Evolutionary conservation across 2,329 filamentous ascomycete species (phyloP), one percentile per base, ranked within the genome.

Genomic region (Teratosphaeria nubilosa): DNA sequence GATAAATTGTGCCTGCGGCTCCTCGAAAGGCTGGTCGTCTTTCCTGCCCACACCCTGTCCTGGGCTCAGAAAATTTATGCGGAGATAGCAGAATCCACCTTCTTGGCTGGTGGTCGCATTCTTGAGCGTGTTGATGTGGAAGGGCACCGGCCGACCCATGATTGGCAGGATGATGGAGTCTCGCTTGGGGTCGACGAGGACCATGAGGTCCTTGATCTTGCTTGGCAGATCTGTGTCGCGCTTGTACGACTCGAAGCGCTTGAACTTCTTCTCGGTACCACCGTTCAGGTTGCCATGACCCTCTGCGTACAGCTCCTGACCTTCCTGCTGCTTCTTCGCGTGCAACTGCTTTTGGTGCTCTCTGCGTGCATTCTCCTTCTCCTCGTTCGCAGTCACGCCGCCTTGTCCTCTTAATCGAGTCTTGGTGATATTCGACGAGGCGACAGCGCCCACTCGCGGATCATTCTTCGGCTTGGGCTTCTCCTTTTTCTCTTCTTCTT

Each of bases 211-310:
- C 72, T 88, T 87, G 64, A 95, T 85, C 69, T 85, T 86, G 14
- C 82, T 71, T 1, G 94, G 94, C 56, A 99, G 85, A 73, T 97
- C 92, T 66, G 95, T 96, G 73, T 97, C 94, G 60, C 92, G 85
- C 79, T 97, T 99, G 78, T 99, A 99, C 0, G 94, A 99, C 74
- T 99, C 94, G 70, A 97, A 99, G 58, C 91, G 89, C 78, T 97
- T 97, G 80, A 99, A 97, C 76, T 92, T 95, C 80, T 97, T 97
- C 72, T 95, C 87, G 64, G 94, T 87, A n/a, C 86, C 86, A 34
- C 92, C 94, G 68, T 96, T 94, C 63, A 92, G 81, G 59, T 87
- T 90, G 59, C 86, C 87, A 0, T 88, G 91, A 0, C 89, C 88
- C 69, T 95, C 90, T 50, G 90, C 85, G 71, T 95, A 99, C 62